These are phyloP conservation scores for Geranium incanum DNA, from an alignment of 441 rosid species.

Conservation along the genomic window DNA sequence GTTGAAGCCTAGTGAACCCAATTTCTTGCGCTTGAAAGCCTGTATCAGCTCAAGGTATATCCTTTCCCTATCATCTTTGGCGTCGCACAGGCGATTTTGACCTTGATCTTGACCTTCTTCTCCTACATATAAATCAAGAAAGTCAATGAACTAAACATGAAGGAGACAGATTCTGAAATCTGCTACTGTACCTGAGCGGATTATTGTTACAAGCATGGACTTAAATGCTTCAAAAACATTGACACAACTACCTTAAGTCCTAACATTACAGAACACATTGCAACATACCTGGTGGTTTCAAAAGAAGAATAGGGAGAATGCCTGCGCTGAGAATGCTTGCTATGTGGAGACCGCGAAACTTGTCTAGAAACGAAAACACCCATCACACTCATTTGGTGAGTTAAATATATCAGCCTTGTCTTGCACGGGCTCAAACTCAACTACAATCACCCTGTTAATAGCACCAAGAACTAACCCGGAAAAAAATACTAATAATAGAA, in stretches of 20 bases:
- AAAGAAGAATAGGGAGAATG: conserved; percentile 93
- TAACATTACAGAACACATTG: conserved; percentile 28
- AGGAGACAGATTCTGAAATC: neutral
- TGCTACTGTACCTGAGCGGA: conserved; percentile 1
- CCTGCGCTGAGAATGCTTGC: conserved; percentile 98
- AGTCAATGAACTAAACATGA: conserved; percentile 6
- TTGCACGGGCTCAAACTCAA: conserved; percentile 26
- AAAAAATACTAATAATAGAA: neutral
- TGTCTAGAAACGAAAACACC: conserved; percentile 95
- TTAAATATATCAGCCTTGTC: conserved; percentile 30
- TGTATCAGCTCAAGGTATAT: neutral
- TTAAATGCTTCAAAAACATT: conserved; percentile 17
- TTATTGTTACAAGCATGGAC: neutral
- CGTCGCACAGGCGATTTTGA: neutral
- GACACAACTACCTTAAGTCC: conserved; percentile 27
- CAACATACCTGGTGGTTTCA: conserved; percentile 47
- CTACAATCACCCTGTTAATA: conserved; percentile 22
- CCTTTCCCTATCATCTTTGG: neutral
- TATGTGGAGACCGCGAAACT: conserved; percentile 96
- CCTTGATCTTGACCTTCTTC: conserved; percentile 6
- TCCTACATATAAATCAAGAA: conserved; percentile 6
- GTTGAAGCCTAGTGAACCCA: neutral
- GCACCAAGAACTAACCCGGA: conserved; percentile 9
- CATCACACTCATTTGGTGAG: conserved; percentile 68
- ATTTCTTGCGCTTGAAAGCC: neutral